Conservation (phyloP, 2,329 filamentous ascomycete species). For the Exophiala dermatitidis region DNA sequence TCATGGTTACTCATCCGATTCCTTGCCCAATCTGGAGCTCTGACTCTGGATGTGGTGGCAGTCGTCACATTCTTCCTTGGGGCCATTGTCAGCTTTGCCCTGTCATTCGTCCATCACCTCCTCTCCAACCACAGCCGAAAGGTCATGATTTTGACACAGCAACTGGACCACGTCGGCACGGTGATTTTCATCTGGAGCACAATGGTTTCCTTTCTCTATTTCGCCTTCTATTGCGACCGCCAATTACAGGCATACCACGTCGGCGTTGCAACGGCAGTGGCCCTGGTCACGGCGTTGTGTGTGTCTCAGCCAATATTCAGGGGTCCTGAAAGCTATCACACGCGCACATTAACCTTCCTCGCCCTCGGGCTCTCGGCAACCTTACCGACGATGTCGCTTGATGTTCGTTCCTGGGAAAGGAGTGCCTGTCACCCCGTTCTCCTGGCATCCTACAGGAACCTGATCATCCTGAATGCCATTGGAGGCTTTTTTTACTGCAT, state of each 20-base stretch:
- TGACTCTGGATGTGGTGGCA: too few relatives aligned
- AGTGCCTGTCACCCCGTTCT: slow-evolving; percentile 1
- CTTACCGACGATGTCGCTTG: slow-evolving; percentile 5
- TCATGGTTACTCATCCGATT: too few relatives aligned
- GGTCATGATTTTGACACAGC: not conserved
- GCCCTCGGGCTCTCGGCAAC: slow-evolving; percentile 3
- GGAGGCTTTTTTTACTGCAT: slow-evolving; percentile 4
- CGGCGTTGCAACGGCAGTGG: slow-evolving; percentile 2
- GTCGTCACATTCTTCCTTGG: too few relatives aligned
- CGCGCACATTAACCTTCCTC: slow-evolving; percentile 2
- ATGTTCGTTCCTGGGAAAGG: slow-evolving; percentile 5
- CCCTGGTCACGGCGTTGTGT: slow-evolving; percentile 1
- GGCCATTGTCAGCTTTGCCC: too few relatives aligned
- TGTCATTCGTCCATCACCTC: too few relatives aligned
- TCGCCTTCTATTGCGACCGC: not conserved
- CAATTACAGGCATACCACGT: slow-evolving; percentile 1
- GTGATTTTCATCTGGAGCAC: not conserved
- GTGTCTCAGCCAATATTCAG: slow-evolving; percentile 3
- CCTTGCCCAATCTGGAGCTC: too few relatives aligned
- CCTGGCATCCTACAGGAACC: slow-evolving; percentile 3
- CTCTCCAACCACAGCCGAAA: too few relatives aligned
- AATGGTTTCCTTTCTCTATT: slow-evolving; percentile 1
- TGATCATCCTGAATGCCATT: slow-evolving; percentile 8
- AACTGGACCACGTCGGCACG: not conserved
- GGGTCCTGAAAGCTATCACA: slow-evolving; percentile 3